Conservation (phyloP, 1,139 yeast species). For the Keqinozyma sinolaborantium region DNA sequence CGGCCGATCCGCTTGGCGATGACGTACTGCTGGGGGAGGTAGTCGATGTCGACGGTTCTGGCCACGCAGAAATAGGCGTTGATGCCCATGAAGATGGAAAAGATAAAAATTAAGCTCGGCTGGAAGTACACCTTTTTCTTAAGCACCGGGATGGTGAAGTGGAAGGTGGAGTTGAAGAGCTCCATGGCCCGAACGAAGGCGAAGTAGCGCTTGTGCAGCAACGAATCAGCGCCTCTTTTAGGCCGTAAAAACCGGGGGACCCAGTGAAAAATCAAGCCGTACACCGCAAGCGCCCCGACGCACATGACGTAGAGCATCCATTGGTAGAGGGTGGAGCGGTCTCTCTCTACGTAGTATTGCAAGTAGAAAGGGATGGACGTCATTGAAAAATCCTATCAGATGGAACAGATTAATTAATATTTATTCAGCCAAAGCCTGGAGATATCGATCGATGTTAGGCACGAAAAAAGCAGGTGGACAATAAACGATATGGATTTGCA, state of each 20-base stretch:
- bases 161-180: constrained; percentile 21
- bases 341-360: constrained; percentile 31
- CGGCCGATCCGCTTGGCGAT: constrained; percentile 43
- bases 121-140: constrained; percentile 25
- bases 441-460: too few species aligned
- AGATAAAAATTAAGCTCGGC: constrained; percentile 36
- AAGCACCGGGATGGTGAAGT: constrained; percentile 16
- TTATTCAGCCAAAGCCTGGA: too few species aligned
- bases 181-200: constrained; percentile 25
- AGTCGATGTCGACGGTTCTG: constrained; percentile 36
- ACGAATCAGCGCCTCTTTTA: constrained; percentile 10
- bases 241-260: constrained; percentile 24
- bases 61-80: constrained; percentile 21
- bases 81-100: constrained; percentile 23
- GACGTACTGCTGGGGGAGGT: constrained; percentile 35
- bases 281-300: constrained; percentile 22
- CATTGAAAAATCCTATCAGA: too few species aligned
- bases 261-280: constrained; percentile 44
- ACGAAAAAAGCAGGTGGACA: too few species aligned
- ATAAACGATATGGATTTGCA: too few species aligned
- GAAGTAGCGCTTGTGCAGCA: constrained; percentile 17
- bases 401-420: too few species aligned
- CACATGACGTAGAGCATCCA: constrained; percentile 33
- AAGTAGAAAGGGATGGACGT: constrained; percentile 18
- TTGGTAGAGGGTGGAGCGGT: constrained; percentile 31